Percentiles rank a stretch among this genome's conserved stretches.
Conservation (phyloP, 1,284 basidiomycete species). For the Erythrobasidium hasegawianum region DNA sequence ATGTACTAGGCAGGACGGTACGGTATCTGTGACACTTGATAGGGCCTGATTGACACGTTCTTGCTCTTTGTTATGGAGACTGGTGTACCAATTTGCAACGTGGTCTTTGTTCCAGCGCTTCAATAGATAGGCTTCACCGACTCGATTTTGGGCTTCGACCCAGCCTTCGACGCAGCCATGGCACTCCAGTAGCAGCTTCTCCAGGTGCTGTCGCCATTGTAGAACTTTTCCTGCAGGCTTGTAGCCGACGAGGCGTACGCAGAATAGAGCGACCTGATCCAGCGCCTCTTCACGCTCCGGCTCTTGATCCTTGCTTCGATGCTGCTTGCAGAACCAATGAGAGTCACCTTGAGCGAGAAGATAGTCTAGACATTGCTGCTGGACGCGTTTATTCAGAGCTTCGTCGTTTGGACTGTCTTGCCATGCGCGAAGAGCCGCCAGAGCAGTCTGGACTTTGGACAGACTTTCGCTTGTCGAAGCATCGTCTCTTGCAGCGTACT, state of each 20-base stretch:
- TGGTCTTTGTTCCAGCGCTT: constrained; percentile 3
- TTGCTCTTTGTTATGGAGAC: constrained; percentile 5
- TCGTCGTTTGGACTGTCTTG: constrained; percentile 18
- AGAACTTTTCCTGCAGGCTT: constrained; percentile 20
- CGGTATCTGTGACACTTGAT: neutral
- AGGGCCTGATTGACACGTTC: constrained; percentile 10
- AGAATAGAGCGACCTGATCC: constrained; percentile 18
- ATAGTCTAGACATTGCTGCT: constrained; percentile 15
- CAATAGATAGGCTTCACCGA: constrained; percentile 8
- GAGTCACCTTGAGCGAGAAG: constrained; percentile 17
- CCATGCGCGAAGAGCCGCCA: constrained; percentile 16
- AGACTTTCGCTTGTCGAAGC: no score
- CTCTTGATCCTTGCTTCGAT: neutral
- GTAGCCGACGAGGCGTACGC: constrained; percentile 27
- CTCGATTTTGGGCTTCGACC: constrained; percentile 14
- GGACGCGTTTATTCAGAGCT: constrained; percentile 15
- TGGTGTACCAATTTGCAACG: constrained; percentile 14
- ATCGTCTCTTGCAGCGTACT: no score
- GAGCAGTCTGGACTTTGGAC: neutral
- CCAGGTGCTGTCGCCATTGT: constrained; percentile 9
- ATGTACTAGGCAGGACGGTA: neutral
- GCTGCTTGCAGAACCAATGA: constrained; percentile 27
- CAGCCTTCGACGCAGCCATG: constrained; percentile 24
- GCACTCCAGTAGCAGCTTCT: constrained; percentile 13
- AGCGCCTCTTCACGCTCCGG: constrained; percentile 14